phyloP scores from a whole-genome alignment of 73 alveolate genomes.

The Paramecium biaurelia region DNA sequence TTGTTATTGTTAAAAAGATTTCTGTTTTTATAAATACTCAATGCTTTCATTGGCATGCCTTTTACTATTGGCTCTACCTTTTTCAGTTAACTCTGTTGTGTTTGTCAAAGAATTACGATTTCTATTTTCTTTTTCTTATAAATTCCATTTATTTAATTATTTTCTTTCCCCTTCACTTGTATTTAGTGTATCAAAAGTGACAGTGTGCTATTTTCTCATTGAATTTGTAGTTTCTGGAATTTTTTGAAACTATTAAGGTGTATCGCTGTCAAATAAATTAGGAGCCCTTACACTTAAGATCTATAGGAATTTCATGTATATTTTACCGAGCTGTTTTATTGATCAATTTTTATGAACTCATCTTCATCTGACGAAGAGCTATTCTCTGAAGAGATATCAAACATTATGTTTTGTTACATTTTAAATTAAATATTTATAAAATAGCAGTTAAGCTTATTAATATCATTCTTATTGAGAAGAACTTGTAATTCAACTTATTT shows the following conservation, averaged over 20 bases:
- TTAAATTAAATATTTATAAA: neutral
- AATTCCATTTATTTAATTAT: neutral
- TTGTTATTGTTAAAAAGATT: neutral
- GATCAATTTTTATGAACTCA: neutral
- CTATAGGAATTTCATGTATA: neutral
- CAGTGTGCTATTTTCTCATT: neutral
- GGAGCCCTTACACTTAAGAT: conserved; percentile 20
- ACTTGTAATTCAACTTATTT: neutral
- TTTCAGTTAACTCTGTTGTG: neutral
- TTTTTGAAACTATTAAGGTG: neutral
- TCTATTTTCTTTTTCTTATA: conserved; percentile 19
- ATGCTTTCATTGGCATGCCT: neutral
- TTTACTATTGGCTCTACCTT: neutral
- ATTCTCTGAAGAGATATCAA: neutral
- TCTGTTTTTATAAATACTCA: neutral
- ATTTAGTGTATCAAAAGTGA: neutral
- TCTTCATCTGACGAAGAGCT: neutral
- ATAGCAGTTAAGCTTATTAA: neutral
- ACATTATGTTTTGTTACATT: neutral
- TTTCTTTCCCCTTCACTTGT: neutral
- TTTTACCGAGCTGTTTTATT: neutral
- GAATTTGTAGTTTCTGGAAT: neutral
- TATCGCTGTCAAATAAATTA: conserved; percentile 18
- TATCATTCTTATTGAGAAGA: neutral
- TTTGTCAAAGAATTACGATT: neutral